Conservation (phyloP, 2,329 filamentous ascomycete genomes). For the Aspergillus sclerotialis region DNA sequence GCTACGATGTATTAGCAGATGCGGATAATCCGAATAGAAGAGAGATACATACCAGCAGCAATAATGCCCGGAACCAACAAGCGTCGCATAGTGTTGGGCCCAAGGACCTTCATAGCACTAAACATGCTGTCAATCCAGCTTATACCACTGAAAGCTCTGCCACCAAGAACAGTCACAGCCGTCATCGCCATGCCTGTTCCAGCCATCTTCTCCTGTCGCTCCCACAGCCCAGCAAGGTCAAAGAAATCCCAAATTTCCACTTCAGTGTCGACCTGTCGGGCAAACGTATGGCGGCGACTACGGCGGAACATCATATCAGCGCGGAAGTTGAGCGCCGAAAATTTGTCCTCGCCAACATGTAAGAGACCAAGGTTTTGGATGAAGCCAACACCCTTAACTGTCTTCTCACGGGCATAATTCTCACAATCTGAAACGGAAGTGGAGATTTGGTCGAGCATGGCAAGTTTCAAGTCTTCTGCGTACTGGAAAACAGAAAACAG, state of each 20-base stretch:
- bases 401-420: constrained; percentile 71
- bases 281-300: constrained; percentile 65
- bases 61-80: constrained; percentile 75
- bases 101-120: constrained; percentile 71
- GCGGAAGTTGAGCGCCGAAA: constrained; percentile 77
- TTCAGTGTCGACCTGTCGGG: constrained; percentile 77
- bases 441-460: constrained; percentile 84
- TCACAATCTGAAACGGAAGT: constrained; percentile 73
- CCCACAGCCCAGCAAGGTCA: constrained; percentile 73
- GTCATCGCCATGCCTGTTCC: constrained; percentile 94
- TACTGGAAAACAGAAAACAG: constrained; percentile 81
- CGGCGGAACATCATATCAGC: constrained; percentile 91
- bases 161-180: constrained; percentile 76
- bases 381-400: constrained; percentile 71
- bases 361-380: constrained; percentile 84
- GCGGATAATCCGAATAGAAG: constrained; percentile 1
- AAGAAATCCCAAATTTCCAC: constrained; percentile 92
- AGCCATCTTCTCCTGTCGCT: constrained; percentile 88
- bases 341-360: constrained; percentile 76
- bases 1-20: constrained; percentile 46
- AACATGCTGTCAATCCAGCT: constrained; percentile 86
- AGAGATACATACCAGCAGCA: constrained; percentile 60
- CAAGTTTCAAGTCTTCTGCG: constrained; percentile 84
- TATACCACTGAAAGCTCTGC: constrained; percentile 71
- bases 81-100: constrained; percentile 71